Base-by-base conservation (phyloP, 495 filamentous ascomycete species). In the Neurospora sublineolata region DNA sequence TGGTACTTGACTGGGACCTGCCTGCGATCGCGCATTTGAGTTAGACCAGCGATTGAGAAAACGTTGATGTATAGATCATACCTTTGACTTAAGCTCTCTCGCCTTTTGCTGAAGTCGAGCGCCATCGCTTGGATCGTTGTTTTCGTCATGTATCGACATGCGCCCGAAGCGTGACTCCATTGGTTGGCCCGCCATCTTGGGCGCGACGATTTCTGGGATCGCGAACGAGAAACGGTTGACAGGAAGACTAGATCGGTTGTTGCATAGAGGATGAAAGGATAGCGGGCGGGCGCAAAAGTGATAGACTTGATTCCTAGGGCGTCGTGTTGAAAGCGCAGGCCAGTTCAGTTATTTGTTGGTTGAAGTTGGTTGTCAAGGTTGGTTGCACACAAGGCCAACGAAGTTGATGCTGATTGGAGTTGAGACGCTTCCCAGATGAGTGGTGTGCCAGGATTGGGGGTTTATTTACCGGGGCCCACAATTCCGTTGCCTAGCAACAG, bases 131-230 rank as follows among this genome's bases (percentile, higher is more conserved):
- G 80, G 81, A 8, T 92, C 90, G 74, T 60, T 60, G 52, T 92
- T 93, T 76, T 94, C 93, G 76, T 94, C 93, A 74, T 90, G 91
- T 41, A 97, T 89, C 20, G 92, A 89, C 79, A 95, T 83, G 74
- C 88, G 89, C 87, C 94, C 93, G 77, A 97, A 90, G 68, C 91
- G 90, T 83, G 91, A 83, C 78, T 97, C 93, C 16, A 97, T 77
- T 38, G 80, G 80, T 72, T 85, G 80, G 44, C 82, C 76, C 39
- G 86, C 81, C 86, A 88, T 88, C 75, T 71, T 75, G 64, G 1
- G n/a, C 40, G 27, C 39, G 36, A 64, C 46, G 44, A 36, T 16
- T 58, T 60, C 3, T 70, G 58, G 4, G 37, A 37, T 58, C n/a
- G 64, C 37, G 70, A 60, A 41, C 16, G 52, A 70, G 33, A 72